phyloP scores from a whole-genome alignment of 495 filamentous ascomycete genomes.

The Monascus purpureus region DNA sequence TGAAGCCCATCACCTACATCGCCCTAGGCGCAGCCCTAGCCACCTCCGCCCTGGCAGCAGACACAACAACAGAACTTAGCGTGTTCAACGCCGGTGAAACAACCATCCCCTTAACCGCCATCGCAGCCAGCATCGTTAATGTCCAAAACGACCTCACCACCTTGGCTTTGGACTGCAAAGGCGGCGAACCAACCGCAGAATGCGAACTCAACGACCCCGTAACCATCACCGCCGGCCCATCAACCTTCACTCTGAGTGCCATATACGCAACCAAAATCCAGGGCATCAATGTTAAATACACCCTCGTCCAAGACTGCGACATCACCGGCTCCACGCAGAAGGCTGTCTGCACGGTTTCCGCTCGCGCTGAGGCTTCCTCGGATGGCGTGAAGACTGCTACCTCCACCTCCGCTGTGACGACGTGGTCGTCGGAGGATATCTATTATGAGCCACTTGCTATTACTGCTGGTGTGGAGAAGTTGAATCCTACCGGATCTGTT shows the following conservation, averaged over 20 bases:
- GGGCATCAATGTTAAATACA: conserved; percentile 1
- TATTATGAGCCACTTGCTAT: conserved; percentile 12
- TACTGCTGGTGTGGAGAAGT: conserved; percentile 18
- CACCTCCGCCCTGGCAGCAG: too few species aligned
- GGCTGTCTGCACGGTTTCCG: conserved; percentile 5
- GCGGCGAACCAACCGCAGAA: not conserved
- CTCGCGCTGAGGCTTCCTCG: not conserved
- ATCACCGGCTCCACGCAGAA: conserved; percentile 5
- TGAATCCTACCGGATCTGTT: too few species aligned
- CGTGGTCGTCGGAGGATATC: conserved; percentile 1
- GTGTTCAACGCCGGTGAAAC: too few species aligned
- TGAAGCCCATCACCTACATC: too few species aligned
- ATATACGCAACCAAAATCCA: conserved; percentile 4
- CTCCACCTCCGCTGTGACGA: not conserved
- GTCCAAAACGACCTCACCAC: not conserved
- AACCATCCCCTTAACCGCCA: not conserved
- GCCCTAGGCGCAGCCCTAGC: too few species aligned
- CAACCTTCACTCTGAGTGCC: conserved; percentile 6
- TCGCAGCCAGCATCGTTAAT: not conserved
- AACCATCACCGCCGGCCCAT: conserved; percentile 7
- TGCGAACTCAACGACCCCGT: not conserved
- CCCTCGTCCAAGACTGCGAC: conserved; percentile 6
- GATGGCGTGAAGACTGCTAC: conserved; percentile 1
- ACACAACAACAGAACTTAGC: too few species aligned
- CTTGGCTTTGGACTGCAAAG: not conserved